Conservation (phyloP, 768 basidiomycete genomes). For the Leucosporidium creatinivorum region DNA sequence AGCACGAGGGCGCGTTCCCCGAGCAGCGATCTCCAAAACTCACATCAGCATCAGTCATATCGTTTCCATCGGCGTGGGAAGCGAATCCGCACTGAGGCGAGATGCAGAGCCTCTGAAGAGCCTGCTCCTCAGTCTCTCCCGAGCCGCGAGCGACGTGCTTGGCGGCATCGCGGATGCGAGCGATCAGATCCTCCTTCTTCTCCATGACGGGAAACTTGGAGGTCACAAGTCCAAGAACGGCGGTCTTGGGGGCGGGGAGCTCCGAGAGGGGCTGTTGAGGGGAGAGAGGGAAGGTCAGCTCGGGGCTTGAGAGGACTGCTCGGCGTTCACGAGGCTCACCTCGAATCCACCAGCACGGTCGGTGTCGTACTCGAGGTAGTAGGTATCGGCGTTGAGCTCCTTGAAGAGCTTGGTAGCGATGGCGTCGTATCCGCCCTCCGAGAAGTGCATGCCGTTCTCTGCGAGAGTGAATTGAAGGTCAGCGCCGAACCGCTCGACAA, state of each 20-base stretch:
- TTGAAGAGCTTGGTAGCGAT: slow-evolving; percentile 39
- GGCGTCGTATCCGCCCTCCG: slow-evolving; percentile 37
- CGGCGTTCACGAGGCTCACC: slow-evolving; percentile 2
- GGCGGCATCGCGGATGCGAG: slow-evolving; percentile 53
- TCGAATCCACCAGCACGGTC: slow-evolving; percentile 37
- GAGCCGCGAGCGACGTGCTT: slow-evolving; percentile 48
- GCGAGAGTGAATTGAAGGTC: not conserved
- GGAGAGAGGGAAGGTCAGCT: not conserved
- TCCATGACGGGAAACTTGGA: slow-evolving; percentile 48
- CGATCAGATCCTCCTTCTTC: slow-evolving; percentile 49
- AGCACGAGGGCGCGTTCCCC: no score
- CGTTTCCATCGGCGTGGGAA: slow-evolving; percentile 55
- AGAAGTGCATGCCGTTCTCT: slow-evolving; percentile 34
- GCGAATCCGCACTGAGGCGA: slow-evolving; percentile 63
- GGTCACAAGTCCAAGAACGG: slow-evolving; percentile 37
- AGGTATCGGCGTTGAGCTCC: slow-evolving; percentile 35
- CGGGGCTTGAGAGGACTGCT: no score
- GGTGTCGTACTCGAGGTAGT: slow-evolving; percentile 40
- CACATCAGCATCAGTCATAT: slow-evolving; percentile 42
- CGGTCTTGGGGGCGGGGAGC: slow-evolving; percentile 36
- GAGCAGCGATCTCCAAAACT: not conserved
- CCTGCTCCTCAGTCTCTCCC: slow-evolving; percentile 48
- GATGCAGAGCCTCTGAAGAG: slow-evolving; percentile 52
- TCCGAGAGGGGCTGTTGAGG: slow-evolving; percentile 33
- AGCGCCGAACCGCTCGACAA: not conserved